Base-by-base conservation (phyloP, 2,329 filamentous ascomycete genomes). In the Metarhizium album region DNA sequence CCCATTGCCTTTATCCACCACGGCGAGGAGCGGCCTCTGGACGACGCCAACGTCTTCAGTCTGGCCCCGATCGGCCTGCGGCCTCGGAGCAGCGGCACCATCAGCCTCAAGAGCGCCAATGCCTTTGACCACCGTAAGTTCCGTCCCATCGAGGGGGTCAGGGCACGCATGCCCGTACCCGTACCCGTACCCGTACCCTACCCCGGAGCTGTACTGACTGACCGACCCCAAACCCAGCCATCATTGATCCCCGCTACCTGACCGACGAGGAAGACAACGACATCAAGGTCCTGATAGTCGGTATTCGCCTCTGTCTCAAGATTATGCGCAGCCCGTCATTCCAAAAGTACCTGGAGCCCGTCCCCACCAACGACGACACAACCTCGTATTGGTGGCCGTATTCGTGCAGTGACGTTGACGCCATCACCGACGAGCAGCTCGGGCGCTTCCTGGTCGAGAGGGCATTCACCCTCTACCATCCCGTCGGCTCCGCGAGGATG, bases 361-460 rank as follows among this genome's bases (percentile, higher is more conserved):
- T 58, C 8, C 47, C 50, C 2, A 14, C 40, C n/a, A 50, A 53
- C 20, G 55, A 58, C 40, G 49, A 53, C 35, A 42, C 47, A 4
- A 37, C 48, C 8, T 50, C 50, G 31, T 57, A 54, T 45, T 58
- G 56, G 56, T 58, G 56, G 56, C 56, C 56, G 16, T 56, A 53
- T 37, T 57, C 53, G 5, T 53, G 55, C 52, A 54, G 50, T 43
- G 42, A 56, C 45, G 38, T 50, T 27, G 55, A 57, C 29, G 49
- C 27, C 18, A 49, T 58, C 38, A 47, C 55, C 9, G 56, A 58
- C 48, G 56, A 58, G 42, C 56, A 57, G 37, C 40, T 58, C n/a
- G 27, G 51, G 18, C 45, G 50, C 8, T 55, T 48, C 13, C 9
- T 56, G 42, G 49, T 54, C 20, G 55, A 57, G 42, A 52, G 37